Evolutionary conservation across 2,329 filamentous ascomycete species (phyloP).

Genomic region (Aspergillus bombycis): DNA sequence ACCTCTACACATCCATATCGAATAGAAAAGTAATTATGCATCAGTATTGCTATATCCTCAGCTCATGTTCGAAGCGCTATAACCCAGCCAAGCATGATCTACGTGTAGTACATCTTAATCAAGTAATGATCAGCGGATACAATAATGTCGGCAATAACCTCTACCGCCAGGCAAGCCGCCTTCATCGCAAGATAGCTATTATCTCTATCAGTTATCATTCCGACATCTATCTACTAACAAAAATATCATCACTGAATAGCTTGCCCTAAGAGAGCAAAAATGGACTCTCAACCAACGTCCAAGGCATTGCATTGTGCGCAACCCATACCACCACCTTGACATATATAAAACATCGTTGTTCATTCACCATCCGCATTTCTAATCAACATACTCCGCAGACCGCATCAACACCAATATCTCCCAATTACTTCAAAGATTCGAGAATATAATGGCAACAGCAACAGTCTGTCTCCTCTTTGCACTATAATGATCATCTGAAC

Average conservation of each 20-base stretch:
- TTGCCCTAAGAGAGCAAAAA: slow-evolving; percentile 15
- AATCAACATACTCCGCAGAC: slow-evolving; percentile 30
- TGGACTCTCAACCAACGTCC: slow-evolving; percentile 36
- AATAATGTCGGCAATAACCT: slow-evolving; percentile 19
- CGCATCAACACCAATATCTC: slow-evolving; percentile 50
- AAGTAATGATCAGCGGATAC: not conserved
- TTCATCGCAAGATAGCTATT: slow-evolving; percentile 15
- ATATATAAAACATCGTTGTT: not conserved
- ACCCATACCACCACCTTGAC: not conserved
- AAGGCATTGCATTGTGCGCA: slow-evolving; percentile 23
- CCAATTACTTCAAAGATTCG: slow-evolving; percentile 56
- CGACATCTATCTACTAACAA: not conserved
- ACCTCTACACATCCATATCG: not conserved
- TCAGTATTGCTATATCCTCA: not conserved
- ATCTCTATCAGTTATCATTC: slow-evolving; percentile 5
- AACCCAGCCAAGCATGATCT: slow-evolving; percentile 1
- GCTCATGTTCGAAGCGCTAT: not conserved
- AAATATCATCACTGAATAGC: slow-evolving; percentile 10
- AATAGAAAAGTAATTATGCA: not conserved
- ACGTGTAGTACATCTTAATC: not conserved
- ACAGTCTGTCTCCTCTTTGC: slow-evolving; percentile 41
- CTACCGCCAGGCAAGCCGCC: slow-evolving; percentile 15
- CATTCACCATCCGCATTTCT: not conserved
- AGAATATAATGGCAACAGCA: slow-evolving; percentile 58
- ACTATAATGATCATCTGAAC: not conserved